These are phyloP conservation scores for Septoria linicola DNA, from an alignment of 2,329 filamentous ascomycete species.

Conservation along the genomic window DNA sequence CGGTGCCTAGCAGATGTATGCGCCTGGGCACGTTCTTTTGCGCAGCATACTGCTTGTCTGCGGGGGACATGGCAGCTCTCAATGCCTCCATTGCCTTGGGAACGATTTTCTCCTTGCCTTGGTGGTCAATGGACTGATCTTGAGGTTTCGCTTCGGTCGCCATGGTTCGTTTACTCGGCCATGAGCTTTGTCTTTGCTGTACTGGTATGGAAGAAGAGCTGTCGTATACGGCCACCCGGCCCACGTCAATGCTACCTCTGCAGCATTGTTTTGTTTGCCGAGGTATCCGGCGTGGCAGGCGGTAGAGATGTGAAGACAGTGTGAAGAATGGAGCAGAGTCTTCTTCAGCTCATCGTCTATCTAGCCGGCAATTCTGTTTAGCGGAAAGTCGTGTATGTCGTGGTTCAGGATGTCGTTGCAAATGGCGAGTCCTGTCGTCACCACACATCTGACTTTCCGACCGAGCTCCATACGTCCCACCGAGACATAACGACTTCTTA, in stretches of 20 bases:
- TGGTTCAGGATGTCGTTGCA: too few species aligned
- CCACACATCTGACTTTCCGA: too few species aligned
- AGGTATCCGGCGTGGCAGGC: slow-evolving; percentile 49
- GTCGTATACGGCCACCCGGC: slow-evolving; percentile 52
- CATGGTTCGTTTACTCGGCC: slow-evolving; percentile 24
- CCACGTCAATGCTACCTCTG: slow-evolving; percentile 43
- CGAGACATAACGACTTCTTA: too few species aligned
- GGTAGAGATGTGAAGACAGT: slow-evolving; percentile 48
- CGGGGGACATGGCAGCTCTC: slow-evolving; percentile 25
- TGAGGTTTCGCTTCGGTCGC: slow-evolving; percentile 23
- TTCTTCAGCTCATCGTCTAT: slow-evolving; percentile 1
- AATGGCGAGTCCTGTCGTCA: too few species aligned
- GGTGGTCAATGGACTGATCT: neutral
- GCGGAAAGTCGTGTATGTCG: neutral
- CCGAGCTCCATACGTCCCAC: too few species aligned
- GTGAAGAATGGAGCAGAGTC: slow-evolving; percentile 24
- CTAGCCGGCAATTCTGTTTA: too few species aligned
- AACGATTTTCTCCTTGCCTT: slow-evolving; percentile 13
- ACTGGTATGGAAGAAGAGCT: slow-evolving; percentile 12
- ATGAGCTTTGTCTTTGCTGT: slow-evolving; percentile 18
- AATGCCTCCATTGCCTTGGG: slow-evolving; percentile 15
- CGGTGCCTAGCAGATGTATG: slow-evolving; percentile 76
- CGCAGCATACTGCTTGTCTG: slow-evolving; percentile 34
- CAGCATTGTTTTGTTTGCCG: slow-evolving; percentile 42
- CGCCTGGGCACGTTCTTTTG: slow-evolving; percentile 43